phyloP scores from a whole-genome alignment of 2,329 filamentous ascomycete species.

The Knufia fluminis region DNA sequence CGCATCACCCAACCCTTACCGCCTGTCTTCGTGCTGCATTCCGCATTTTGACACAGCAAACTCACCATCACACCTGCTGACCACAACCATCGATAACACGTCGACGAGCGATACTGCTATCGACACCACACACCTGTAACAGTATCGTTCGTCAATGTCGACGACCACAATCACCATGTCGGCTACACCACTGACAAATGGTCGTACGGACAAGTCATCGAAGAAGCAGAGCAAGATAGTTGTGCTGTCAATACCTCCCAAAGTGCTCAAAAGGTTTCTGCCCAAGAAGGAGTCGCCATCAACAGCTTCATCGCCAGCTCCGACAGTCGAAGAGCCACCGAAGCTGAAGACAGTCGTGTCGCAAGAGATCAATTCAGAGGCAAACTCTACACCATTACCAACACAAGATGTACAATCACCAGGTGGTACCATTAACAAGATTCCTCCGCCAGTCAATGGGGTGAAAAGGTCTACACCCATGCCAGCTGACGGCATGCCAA shows the following conservation, averaged over 20 bases:
- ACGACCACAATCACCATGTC: constrained; percentile 18
- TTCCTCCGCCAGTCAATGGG: constrained; percentile 60
- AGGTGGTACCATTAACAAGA: constrained; percentile 56
- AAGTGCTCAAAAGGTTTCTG: constrained; percentile 29
- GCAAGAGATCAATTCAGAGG: constrained; percentile 28
- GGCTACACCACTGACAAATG: constrained; percentile 24
- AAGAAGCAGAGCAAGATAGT: constrained; percentile 25
- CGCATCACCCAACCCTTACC: constrained; percentile 6
- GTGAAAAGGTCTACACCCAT: constrained; percentile 47
- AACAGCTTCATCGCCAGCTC: constrained; percentile 28
- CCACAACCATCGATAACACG: constrained; percentile 22
- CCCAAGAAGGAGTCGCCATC: constrained; percentile 28
- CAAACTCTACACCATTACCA: constrained; percentile 30
- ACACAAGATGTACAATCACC: constrained; percentile 40
- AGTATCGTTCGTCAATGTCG: constrained; percentile 9
- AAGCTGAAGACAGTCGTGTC: constrained; percentile 35
- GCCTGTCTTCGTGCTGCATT: constrained; percentile 23
- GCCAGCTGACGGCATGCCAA: constrained; percentile 53
- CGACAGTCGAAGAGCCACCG: constrained; percentile 25
- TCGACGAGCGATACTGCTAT: constrained; percentile 11
- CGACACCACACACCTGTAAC: neutral
- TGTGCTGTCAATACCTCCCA: constrained; percentile 32
- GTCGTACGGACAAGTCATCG: constrained; percentile 27
- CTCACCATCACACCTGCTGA: constrained; percentile 13
- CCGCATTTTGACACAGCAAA: constrained; percentile 9